A percentile compares a stretch with the other conserved stretches of the same genome.
Evolutionary conservation across 176 grass and related monocot genomes (phyloP).

Genomic region (Carex kokanica): DNA sequence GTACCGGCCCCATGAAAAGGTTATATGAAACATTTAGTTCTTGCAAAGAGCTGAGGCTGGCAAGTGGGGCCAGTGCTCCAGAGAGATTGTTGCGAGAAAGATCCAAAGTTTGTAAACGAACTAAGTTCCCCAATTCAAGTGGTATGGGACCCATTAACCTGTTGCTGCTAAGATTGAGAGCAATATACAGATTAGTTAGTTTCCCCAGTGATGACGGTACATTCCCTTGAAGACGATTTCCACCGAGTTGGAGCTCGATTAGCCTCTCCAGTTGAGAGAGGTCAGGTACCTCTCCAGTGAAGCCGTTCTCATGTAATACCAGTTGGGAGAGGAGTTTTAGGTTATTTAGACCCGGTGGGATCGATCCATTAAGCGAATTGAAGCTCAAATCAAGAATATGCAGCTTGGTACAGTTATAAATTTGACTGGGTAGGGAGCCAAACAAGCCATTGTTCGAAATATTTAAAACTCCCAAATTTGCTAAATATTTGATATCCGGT

Average conservation of each 20-base stretch:
- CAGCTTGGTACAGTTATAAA: slow-evolving; percentile 54
- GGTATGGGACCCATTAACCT: slow-evolving; percentile 49
- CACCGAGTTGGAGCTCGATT: slow-evolving; percentile 66
- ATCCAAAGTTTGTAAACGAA: slow-evolving; percentile 54
- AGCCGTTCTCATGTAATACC: slow-evolving; percentile 60
- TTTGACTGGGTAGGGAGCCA: slow-evolving; percentile 45
- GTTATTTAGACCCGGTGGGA: slow-evolving; percentile 38
- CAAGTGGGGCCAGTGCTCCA: slow-evolving; percentile 38
- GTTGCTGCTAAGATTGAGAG: slow-evolving; percentile 66
- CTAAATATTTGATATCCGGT: slow-evolving; percentile 41
- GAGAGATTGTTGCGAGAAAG: slow-evolving; percentile 68
- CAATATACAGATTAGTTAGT: slow-evolving; percentile 37
- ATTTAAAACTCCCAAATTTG: slow-evolving; percentile 36
- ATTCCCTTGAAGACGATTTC: slow-evolving; percentile 56
- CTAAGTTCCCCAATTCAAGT: slow-evolving; percentile 35
- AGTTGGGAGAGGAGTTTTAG: slow-evolving; percentile 42
- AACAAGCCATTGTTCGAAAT: slow-evolving; percentile 57
- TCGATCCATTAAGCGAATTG: slow-evolving; percentile 62
- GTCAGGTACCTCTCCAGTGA: slow-evolving; percentile 52
- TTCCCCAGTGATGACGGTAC: slow-evolving; percentile 57
- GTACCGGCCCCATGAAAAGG: slow-evolving; percentile 48
- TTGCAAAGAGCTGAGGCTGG: slow-evolving; percentile 39
- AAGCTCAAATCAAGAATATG: slow-evolving; percentile 64
- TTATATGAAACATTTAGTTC: slow-evolving; percentile 67
- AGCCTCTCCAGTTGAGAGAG: slow-evolving; percentile 40